These are phyloP conservation scores for Waitea zeae DNA, from an alignment of 1,284 basidiomycete species.

Conservation along the genomic window DNA sequence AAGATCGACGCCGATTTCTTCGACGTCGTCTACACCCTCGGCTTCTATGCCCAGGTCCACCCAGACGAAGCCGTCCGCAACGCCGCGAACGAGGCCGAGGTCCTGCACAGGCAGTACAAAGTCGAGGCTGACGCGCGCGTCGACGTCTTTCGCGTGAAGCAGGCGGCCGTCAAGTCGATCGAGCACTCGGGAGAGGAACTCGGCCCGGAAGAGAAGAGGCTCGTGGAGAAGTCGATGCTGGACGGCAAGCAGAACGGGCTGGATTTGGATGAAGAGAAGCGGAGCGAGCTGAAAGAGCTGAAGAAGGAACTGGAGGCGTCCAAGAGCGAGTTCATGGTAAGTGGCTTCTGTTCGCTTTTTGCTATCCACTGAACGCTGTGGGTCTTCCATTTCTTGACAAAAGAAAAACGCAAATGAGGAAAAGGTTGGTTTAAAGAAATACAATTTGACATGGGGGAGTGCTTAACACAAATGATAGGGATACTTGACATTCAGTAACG, in stretches of 20 bases:
- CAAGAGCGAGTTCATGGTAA: no score
- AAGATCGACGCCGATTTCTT: conserved; percentile 38
- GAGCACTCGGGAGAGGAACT: conserved; percentile 40
- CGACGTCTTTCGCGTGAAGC: conserved; percentile 58
- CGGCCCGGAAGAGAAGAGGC: conserved; percentile 48
- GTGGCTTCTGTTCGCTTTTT: no score
- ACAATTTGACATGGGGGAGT: no score
- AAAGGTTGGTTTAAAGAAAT: no score
- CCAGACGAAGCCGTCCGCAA: conserved; percentile 53
- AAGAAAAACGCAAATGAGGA: no score
- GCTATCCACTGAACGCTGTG: no score
- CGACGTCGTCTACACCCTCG: conserved; percentile 33
- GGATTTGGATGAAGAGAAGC: conserved; percentile 35
- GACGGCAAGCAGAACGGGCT: conserved; percentile 63
- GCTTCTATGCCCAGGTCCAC: conserved; percentile 71
- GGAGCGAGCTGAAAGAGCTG: conserved; percentile 47
- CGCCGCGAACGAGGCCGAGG: conserved; percentile 55
- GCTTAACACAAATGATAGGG: no score
- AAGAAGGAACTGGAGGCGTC: no score
- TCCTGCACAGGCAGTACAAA: conserved; percentile 43
- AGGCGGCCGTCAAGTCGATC: no score
- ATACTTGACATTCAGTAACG: conserved; percentile 40
- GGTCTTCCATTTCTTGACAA: no score
- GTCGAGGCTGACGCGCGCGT: conserved; percentile 62
- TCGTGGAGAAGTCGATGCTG: conserved; percentile 62